Evolutionary conservation across 1,284 basidiomycete genomes (phyloP), one percentile per base, ranked within the genome.

Genomic region (Apiotrichum akiyoshidainum): DNA sequence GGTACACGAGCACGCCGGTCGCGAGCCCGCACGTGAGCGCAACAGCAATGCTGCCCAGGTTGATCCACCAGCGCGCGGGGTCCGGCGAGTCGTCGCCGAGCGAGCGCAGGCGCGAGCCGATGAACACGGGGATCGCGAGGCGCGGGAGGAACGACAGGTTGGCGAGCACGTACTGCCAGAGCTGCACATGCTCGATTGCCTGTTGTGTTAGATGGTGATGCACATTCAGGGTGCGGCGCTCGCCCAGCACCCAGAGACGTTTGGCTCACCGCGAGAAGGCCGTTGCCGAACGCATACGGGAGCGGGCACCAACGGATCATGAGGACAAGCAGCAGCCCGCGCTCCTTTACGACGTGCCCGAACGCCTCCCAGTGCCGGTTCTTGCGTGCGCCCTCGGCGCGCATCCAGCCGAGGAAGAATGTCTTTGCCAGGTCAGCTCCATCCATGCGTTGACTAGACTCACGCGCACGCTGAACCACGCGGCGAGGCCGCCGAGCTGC

Each of bases 231-330:
- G n/a, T 26, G 34, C 34, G 13, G 34, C 34, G 8, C 11, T 37
- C 37, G 37, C 12, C 14, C 37, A 37, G n/a, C 12, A 37, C 4
- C 39, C 4, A 9, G 21, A 2, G 11, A 21, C 35, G 5, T 5
- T 5, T 17, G 11, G 68, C 76, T 67, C 57, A 77, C 75, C 4
- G 76, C 76, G 57, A 78, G 75, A 8, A 77, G 60, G 3, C 76
- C 76, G 60, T 77, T 78, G 6, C 72, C 72, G 11, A 78, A 64
- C 3, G 70, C 74, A 69, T 71, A 78, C 7, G 77, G 77, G 16
- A 78, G 55, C 5, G 77, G 77, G 57, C 75, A 77, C 61, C 71
- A 78, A 11, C 77, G 60, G 54, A 78, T 76, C 75, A 78, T 77
- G 54, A 73, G 68, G 45, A 78, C 67, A 26, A 78, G 61, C 1